phyloP scores from a whole-genome alignment of 1,284 basidiomycete genomes.

The Vanrija pseudolonga region DNA sequence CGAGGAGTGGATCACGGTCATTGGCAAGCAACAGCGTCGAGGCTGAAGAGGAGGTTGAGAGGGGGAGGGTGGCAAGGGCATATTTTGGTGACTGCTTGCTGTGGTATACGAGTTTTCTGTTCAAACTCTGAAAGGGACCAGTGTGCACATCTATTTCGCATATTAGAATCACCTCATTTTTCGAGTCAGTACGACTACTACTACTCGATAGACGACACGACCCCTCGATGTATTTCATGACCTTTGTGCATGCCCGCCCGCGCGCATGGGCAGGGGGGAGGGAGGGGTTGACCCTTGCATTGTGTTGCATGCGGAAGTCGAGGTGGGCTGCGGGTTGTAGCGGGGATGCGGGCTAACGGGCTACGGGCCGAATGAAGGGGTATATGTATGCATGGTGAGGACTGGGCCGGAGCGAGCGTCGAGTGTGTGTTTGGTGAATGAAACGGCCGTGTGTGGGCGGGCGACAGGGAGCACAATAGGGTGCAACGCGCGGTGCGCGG shows the following conservation, averaged over 20 bases:
- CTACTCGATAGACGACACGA: not conserved
- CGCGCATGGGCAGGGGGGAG: no score
- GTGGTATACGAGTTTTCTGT: not conserved
- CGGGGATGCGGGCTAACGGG: no score
- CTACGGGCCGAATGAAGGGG: no score
- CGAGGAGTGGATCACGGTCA: conserved; percentile 65
- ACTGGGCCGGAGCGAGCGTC: no score
- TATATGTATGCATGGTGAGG: no score
- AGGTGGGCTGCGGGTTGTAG: no score
- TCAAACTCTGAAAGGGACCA: not conserved
- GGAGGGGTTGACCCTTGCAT: not conserved
- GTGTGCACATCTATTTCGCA: conserved; percentile 3
- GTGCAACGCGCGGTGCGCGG: no score
- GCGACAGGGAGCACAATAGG: no score
- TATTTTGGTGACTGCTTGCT: not conserved
- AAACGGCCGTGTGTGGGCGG: no score
- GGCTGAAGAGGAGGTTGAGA: not conserved
- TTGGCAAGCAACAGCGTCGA: conserved; percentile 6
- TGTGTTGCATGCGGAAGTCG: no score
- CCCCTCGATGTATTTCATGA: conserved; percentile 3
- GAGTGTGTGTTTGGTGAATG: no score
- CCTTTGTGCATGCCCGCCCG: not conserved
- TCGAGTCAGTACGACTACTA: not conserved
- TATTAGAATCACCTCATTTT: conserved; percentile 5
- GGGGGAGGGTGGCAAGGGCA: not conserved